Evolutionary conservation across 2,329 filamentous ascomycete genomes (phyloP).

Genomic region (Immersiporthe knoxdaviesiana): DNA sequence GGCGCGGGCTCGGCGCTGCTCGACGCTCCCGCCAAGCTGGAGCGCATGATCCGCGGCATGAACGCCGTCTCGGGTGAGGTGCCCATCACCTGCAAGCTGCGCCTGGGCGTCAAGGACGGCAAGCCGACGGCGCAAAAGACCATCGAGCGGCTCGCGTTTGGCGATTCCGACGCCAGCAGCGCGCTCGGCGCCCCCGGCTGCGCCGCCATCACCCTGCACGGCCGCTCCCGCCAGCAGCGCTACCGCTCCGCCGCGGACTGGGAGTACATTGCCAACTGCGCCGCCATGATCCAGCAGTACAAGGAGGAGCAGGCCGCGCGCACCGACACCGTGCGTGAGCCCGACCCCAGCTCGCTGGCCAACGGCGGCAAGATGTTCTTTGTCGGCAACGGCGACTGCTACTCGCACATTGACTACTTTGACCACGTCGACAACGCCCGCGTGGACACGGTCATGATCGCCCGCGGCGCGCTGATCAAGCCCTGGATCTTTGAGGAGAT

Average conservation of each 20-base stretch:
- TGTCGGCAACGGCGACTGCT: slow-evolving; percentile 95
- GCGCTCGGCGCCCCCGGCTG: slow-evolving; percentile 77
- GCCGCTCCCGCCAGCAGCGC: slow-evolving; percentile 88
- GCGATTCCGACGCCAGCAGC: slow-evolving; percentile 71
- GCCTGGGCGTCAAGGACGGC: slow-evolving; percentile 83
- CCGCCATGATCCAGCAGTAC: slow-evolving; percentile 79
- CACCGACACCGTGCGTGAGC: slow-evolving; percentile 76
- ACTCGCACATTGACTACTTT: slow-evolving; percentile 87
- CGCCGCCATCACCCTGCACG: slow-evolving; percentile 94
- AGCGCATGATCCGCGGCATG: slow-evolving; percentile 96
- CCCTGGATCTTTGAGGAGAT: slow-evolving; percentile 99
- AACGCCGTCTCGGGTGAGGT: slow-evolving; percentile 88
- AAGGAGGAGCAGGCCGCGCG: slow-evolving; percentile 68
- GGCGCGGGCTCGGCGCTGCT: slow-evolving; percentile 91
- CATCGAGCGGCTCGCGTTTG: slow-evolving; percentile 81
- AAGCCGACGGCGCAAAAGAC: slow-evolving; percentile 79
- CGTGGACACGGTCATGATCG: slow-evolving; percentile 96
- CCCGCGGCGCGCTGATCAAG: slow-evolving; percentile 93
- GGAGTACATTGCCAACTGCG: slow-evolving; percentile 90
- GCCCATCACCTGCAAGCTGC: slow-evolving; percentile 92
- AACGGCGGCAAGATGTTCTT: slow-evolving; percentile 81
- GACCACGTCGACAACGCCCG: slow-evolving; percentile 74
- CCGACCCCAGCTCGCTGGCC: slow-evolving; percentile 74
- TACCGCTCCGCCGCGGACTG: slow-evolving; percentile 94
- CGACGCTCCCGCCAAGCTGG: slow-evolving; percentile 84